phyloP scores from a whole-genome alignment of 169 alveolate genomes.

The Amoebophrya sp. region DNA sequence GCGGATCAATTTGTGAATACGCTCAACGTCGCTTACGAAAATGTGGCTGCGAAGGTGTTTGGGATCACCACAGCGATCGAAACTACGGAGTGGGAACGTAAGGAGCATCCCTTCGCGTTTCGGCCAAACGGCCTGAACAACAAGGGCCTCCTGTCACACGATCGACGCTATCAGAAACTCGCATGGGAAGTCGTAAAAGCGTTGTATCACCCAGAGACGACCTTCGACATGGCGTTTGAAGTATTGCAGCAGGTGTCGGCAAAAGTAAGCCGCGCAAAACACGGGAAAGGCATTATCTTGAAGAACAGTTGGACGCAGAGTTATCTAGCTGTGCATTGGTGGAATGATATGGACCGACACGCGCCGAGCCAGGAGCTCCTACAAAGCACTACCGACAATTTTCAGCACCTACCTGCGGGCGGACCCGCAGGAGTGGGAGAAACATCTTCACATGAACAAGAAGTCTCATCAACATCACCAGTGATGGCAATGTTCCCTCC shows the following conservation, averaged over 20 bases:
- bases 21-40: background rate
- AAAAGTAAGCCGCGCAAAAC: background rate
- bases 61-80: background rate
- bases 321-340: background rate
- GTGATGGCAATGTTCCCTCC: background rate
- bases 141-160: conserved; percentile 3
- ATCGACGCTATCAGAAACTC: background rate
- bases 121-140: conserved; percentile 19
- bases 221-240: background rate
- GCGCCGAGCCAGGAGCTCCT: no score
- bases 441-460: no score
- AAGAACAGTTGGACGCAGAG: background rate
- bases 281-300: background rate
- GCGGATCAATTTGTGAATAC: background rate
- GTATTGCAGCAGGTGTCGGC: background rate
- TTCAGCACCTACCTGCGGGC: no score
- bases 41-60: background rate
- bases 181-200: background rate
- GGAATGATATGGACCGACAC: conserved; percentile 13
- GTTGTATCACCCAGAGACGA: background rate
- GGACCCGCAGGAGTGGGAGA: no score
- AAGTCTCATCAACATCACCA: no score
- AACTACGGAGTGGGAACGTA: background rate
- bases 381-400: no score
- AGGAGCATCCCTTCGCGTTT: background rate